phyloP scores from a whole-genome alignment of 1,284 basidiomycete species.

The Wolfiporia cocos region DNA sequence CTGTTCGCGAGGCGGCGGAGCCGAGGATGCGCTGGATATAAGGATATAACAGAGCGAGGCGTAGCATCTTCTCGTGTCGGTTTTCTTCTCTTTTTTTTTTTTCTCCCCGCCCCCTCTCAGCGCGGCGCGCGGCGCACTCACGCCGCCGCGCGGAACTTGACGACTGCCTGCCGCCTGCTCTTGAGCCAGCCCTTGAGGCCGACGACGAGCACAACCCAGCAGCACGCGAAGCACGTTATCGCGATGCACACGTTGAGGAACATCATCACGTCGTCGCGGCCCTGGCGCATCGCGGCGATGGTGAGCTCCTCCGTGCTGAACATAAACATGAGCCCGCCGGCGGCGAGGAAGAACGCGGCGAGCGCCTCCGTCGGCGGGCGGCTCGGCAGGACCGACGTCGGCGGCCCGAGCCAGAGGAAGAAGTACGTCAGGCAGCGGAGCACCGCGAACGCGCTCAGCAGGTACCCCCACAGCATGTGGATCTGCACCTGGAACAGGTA shows the following conservation, averaged over 20 bases:
- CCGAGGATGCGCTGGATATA: no score
- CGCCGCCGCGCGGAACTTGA: constrained; percentile 42
- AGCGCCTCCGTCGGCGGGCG: constrained; percentile 92
- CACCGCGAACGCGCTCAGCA: constrained; percentile 79
- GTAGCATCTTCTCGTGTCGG: background rate
- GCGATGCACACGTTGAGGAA: constrained; percentile 78
- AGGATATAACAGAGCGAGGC: no score
- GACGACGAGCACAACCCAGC: constrained; percentile 71
- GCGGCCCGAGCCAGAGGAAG: constrained; percentile 85
- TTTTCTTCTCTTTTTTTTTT: background rate
- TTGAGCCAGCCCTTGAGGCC: constrained; percentile 77
- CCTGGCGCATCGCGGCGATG: constrained; percentile 87
- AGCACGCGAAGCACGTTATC: constrained; percentile 77
- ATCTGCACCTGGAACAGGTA: constrained; percentile 90
- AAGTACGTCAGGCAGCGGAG: constrained; percentile 88
- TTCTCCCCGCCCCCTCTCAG: background rate
- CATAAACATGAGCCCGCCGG: constrained; percentile 90
- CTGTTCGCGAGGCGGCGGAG: no score
- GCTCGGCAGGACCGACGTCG: constrained; percentile 76
- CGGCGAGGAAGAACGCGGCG: constrained; percentile 81
- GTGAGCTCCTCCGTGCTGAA: constrained; percentile 89
- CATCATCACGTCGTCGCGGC: constrained; percentile 89
- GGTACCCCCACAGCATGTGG: constrained; percentile 87
- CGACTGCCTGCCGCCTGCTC: constrained; percentile 35
- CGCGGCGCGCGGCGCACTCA: no score